Evolutionary conservation across 257 asterid genomes (phyloP).

Genomic region (Galeopsis tetrahit): DNA sequence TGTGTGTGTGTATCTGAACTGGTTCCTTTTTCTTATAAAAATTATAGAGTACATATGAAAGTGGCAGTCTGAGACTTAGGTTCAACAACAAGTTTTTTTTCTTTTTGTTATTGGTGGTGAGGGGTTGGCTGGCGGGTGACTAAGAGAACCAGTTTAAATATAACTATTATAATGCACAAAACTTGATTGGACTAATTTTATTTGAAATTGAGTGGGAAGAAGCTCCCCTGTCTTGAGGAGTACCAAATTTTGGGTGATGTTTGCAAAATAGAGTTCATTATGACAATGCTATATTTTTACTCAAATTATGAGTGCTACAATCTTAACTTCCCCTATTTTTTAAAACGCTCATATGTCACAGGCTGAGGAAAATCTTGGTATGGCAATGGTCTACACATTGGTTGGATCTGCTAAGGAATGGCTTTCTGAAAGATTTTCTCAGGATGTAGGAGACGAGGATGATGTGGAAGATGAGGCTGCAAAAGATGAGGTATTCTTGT

Average conservation of each 20-base stretch:
- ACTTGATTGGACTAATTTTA: not conserved
- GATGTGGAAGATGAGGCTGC: slow-evolving; percentile 59
- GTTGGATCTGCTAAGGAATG: slow-evolving; percentile 94
- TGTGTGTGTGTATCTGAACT: slow-evolving; percentile 4
- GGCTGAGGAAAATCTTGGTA: slow-evolving; percentile 92
- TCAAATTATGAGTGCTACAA: slow-evolving; percentile 23
- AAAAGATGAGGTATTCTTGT: slow-evolving; percentile 74
- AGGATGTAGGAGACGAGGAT: slow-evolving; percentile 59
- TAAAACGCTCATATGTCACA: slow-evolving; percentile 41
- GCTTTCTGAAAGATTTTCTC: slow-evolving; percentile 88
- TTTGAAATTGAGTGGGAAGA: not conserved
- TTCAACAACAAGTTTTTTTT: not conserved
- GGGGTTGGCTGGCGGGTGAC: not conserved
- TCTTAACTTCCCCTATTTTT: slow-evolving; percentile 12
- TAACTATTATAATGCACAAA: not conserved
- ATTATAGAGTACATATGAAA: not conserved
- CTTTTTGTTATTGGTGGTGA: too few relatives aligned
- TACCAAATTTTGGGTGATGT: not conserved
- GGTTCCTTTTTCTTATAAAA: not conserved
- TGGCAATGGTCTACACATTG: slow-evolving; percentile 96
- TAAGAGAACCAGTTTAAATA: not conserved
- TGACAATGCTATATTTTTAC: slow-evolving; percentile 3
- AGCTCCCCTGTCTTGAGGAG: not conserved
- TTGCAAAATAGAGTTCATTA: slow-evolving; percentile 2
- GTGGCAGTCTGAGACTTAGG: not conserved